A percentile compares a stretch with the other conserved stretches of the same genome.
Evolutionary conservation across 495 filamentous ascomycete genomes (phyloP).

Genomic region (Cairneyella variabilis): DNA sequence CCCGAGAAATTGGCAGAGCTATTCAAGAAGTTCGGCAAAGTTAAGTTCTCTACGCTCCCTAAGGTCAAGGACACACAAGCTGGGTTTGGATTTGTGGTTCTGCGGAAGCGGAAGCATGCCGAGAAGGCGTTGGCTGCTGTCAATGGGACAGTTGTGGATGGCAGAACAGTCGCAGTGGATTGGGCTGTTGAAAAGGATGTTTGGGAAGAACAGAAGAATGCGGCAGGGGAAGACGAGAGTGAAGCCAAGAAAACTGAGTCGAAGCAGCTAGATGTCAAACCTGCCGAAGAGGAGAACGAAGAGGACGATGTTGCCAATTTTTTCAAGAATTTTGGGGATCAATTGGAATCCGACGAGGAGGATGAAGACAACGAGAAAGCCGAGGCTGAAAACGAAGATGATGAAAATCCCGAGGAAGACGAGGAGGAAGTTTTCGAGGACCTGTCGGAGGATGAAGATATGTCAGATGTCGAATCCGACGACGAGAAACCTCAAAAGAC

Average conservation of each 20-base stretch:
- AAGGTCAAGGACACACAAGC: conserved; percentile 63
- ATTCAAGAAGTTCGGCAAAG: conserved; percentile 85
- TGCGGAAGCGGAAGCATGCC: conserved; percentile 86
- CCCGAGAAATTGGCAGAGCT: conserved; percentile 70
- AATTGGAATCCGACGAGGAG: conserved; percentile 41
- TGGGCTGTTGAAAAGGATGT: conserved; percentile 91
- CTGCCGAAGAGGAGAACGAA: conserved; percentile 38
- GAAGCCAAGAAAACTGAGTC: conserved; percentile 27
- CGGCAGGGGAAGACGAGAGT: conserved; percentile 12
- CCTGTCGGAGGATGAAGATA: conserved; percentile 35
- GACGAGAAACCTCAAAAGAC: conserved; percentile 29
- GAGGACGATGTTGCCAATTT: conserved; percentile 40
- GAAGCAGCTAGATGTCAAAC: too few relatives aligned
- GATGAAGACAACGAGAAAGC: conserved; percentile 31
- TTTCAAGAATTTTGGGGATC: conserved; percentile 34
- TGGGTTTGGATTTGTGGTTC: conserved; percentile 89
- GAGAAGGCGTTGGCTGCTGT: conserved; percentile 79
- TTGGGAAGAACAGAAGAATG: conserved; percentile 59
- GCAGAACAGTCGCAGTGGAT: conserved; percentile 83
- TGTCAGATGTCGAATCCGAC: conserved; percentile 34
- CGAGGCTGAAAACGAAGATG: conserved; percentile 29
- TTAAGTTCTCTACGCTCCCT: conserved; percentile 77
- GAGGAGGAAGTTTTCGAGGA: conserved; percentile 33
- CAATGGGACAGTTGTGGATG: conserved; percentile 89
- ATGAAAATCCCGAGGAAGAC: conserved; percentile 34